Conservation (phyloP, 1,139 yeast genomes). For the Chernovozyma sophiae-reginae region DNA sequence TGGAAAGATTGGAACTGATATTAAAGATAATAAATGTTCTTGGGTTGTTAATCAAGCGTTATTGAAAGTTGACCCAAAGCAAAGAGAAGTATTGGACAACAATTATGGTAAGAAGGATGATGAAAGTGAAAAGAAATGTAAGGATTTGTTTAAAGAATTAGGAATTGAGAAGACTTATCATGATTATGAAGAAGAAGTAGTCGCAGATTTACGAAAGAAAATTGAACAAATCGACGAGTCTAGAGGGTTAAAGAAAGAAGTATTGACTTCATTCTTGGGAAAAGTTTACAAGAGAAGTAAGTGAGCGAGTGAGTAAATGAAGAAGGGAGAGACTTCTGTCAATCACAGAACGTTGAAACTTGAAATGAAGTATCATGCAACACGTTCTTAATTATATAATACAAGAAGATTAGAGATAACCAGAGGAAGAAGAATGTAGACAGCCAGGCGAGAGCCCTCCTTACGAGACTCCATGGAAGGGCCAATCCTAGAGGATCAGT, state of each 20-base stretch:
- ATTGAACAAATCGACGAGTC: conserved; percentile 79
- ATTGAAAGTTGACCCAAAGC: conserved; percentile 71
- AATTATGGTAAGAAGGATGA: conserved; percentile 87
- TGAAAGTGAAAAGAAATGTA: conserved; percentile 65
- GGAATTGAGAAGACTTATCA: conserved; percentile 67
- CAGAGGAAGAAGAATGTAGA: too few species aligned
- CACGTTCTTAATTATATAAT: too few species aligned
- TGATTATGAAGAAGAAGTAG: conserved; percentile 79
- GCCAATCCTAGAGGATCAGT: too few species aligned
- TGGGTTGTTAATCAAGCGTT: conserved; percentile 97
- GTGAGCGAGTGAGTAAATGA: background rate
- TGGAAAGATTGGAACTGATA: conserved; percentile 98
- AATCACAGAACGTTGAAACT: background rate
- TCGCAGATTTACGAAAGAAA: conserved; percentile 55
- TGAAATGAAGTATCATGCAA: too few species aligned
- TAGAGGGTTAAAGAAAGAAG: conserved; percentile 86
- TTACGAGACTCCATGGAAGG: too few species aligned
- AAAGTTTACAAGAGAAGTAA: conserved; percentile 82
- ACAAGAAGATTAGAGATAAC: too few species aligned
- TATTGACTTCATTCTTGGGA: conserved; percentile 74
- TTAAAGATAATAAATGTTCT: conserved; percentile 96
- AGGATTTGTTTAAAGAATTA: conserved; percentile 70
- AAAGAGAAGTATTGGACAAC: conserved; percentile 74
- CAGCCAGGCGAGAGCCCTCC: too few species aligned
- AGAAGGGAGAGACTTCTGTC: background rate